phyloP scores from a whole-genome alignment of 768 basidiomycete genomes.

The Dioszegia crocea region DNA sequence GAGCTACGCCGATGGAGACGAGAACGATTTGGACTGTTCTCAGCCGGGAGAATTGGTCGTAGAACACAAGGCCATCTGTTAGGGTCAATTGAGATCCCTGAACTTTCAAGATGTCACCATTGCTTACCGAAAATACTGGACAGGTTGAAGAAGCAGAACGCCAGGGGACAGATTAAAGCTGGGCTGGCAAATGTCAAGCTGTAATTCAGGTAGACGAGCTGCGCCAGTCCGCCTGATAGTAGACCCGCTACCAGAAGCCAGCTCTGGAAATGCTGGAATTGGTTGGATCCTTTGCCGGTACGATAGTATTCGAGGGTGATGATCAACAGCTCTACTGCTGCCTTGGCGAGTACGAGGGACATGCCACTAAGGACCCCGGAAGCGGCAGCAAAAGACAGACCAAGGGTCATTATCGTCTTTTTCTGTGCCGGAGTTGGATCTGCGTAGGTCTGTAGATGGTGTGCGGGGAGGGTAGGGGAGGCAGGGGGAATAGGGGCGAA shows the following conservation, averaged over 20 bases:
- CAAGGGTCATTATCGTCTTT: constrained; percentile 53
- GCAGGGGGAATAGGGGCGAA: not conserved
- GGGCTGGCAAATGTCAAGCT: constrained; percentile 71
- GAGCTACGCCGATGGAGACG: constrained; percentile 68
- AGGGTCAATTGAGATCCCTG: not conserved
- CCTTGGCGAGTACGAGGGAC: constrained; percentile 90
- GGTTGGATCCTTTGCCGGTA: constrained; percentile 42
- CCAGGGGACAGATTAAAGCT: constrained; percentile 82
- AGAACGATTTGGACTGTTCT: constrained; percentile 65
- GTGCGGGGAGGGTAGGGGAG: not conserved
- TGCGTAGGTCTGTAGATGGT: not conserved
- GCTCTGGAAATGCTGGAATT: constrained; percentile 50
- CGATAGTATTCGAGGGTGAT: constrained; percentile 59
- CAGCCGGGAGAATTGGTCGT: constrained; percentile 74
- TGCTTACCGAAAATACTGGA: constrained; percentile 79
- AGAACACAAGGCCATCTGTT: constrained; percentile 62
- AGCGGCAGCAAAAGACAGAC: constrained; percentile 78
- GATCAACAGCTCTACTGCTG: constrained; percentile 80
- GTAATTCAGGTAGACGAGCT: constrained; percentile 55
- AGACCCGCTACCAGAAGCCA: constrained; percentile 76
- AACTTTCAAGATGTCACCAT: no score
- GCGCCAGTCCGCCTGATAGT: constrained; percentile 68
- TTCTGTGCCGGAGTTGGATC: constrained; percentile 38
- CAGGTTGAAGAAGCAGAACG: constrained; percentile 92
- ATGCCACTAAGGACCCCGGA: constrained; percentile 87